Evolutionary conservation across 805 yeast species (phyloP), one percentile per base, ranked within the genome.

Genomic region (Lachancea cidri): DNA sequence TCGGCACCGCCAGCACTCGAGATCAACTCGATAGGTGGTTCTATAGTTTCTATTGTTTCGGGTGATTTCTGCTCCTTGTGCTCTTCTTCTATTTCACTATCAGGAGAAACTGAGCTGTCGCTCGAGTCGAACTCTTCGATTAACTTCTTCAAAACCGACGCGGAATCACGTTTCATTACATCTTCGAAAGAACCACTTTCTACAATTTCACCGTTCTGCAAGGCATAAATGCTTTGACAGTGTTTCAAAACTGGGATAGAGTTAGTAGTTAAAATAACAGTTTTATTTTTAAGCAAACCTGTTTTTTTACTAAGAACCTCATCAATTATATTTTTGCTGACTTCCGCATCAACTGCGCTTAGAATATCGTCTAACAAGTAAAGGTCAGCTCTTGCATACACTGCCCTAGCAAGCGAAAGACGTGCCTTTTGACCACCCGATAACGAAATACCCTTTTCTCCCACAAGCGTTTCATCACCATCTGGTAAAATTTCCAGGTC

Each of bases 331-430:
- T 70, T 72, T 45, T 67, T 72, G 34, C 82, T 78, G 37, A 81
- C 88, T 54, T 81, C 81, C 2, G 84, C 78, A 64, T 81, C 88
- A 15, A 81, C 88, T 2, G 87, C 87, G 48, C 83, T 74, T 42
- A 81, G 64, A 18, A 81, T 70, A 55, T 81, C 88, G 62, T 81
- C 88, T 40, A 81, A 49, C 30, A 81, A 55, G 44, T 75, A 73
- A 5, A 80, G 66, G 58, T 80, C 84, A 2, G 74, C 70, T 40
- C 79, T 64, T 0, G 84, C 63, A 54, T 81, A 81, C 4, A 81
- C 81, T 0, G 86, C 85, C 52, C 88, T 71, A 0, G 87, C 87
- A 33, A 81, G 62, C 11, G 81, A 72, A 20, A 81, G 62, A 57
- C 88, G 60, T 0, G 83, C 82, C 54, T 76, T 78, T 54, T 78